Conservation (phyloP, 495 filamentous ascomycete species). For the Lepraria neglecta region DNA sequence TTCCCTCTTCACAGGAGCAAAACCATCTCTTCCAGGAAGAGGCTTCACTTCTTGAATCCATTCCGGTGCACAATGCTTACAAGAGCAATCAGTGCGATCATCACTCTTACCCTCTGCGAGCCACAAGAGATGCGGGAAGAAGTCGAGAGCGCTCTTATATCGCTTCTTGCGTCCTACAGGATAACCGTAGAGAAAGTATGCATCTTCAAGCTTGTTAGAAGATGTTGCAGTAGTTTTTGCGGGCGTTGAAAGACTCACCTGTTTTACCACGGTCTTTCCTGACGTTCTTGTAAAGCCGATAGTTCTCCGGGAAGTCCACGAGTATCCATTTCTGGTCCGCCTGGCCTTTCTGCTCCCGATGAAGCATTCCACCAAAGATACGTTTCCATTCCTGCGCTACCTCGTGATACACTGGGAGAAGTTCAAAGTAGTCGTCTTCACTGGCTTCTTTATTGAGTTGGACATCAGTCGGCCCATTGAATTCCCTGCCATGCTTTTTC, state of each 20-base stretch:
- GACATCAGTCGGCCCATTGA: conserved; percentile 40
- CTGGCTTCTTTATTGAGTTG: conserved; percentile 43
- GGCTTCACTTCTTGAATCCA: conserved; percentile 30
- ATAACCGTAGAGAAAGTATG: conserved; percentile 56
- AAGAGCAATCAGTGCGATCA: conserved; percentile 52
- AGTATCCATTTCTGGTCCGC: conserved; percentile 43
- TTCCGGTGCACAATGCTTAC: conserved; percentile 47
- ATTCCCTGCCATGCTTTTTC: conserved; percentile 29
- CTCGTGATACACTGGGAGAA: conserved; percentile 17
- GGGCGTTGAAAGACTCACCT: conserved; percentile 29
- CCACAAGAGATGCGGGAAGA: conserved; percentile 58
- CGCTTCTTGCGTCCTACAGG: conserved; percentile 52
- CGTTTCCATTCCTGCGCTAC: conserved; percentile 45
- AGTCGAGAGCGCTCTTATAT: conserved; percentile 53
- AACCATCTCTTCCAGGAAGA: conserved; percentile 22
- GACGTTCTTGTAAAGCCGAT: conserved; percentile 53
- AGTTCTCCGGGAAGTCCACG: conserved; percentile 48
- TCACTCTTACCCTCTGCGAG: conserved; percentile 45
- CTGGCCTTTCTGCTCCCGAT: conserved; percentile 35
- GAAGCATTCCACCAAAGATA: conserved; percentile 49
- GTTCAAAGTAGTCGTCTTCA: conserved; percentile 40
- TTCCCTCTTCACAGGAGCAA: conserved; percentile 15
- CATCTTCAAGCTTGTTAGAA: conserved; percentile 45
- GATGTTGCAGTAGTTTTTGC: conserved; percentile 36
- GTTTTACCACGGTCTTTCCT: conserved; percentile 37